These are phyloP conservation scores for Trichophyton rubrum DNA, from an alignment of 2,329 filamentous ascomycete genomes.

Conservation along the genomic window DNA sequence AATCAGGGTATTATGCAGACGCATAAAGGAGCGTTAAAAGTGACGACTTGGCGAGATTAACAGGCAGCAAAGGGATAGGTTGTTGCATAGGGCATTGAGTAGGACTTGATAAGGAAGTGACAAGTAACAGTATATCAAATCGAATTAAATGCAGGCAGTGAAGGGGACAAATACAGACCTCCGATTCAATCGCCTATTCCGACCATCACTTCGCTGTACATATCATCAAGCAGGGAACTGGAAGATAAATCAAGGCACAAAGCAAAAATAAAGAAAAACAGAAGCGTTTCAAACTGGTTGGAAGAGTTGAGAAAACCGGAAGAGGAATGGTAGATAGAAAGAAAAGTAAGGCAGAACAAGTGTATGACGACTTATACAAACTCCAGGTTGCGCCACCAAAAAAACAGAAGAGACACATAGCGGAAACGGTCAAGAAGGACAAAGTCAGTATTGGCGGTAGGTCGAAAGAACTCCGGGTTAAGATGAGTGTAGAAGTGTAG, in stretches of 20 bases:
- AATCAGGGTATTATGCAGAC: not conserved
- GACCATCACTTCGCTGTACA: conserved; percentile 2
- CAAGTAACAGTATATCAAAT: not conserved
- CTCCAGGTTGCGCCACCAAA: not conserved
- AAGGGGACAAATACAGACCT: not conserved
- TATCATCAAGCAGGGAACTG: not conserved
- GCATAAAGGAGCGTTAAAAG: not conserved
- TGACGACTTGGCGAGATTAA: not conserved
- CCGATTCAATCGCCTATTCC: conserved; percentile 5
- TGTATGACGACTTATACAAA: not conserved
- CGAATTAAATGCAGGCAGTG: not conserved
- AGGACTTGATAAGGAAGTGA: not conserved
- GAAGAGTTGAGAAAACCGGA: not conserved
- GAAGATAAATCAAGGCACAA: conserved; percentile 1
- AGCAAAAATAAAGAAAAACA: not conserved
- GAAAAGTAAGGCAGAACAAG: not conserved
- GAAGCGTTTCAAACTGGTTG: not conserved
- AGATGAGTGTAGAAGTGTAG: not conserved
- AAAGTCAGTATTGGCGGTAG: not conserved
- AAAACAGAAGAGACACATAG: not conserved
- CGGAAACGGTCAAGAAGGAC: no score
- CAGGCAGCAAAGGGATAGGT: not conserved
- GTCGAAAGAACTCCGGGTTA: not conserved
- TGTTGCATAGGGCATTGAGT: not conserved
- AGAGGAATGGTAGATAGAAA: not conserved